A percentile compares a stretch with the other conserved stretches of the same genome.
phyloP scores from a whole-genome alignment of 1,284 basidiomycete species.

The Heterobasidion occidentale region DNA sequence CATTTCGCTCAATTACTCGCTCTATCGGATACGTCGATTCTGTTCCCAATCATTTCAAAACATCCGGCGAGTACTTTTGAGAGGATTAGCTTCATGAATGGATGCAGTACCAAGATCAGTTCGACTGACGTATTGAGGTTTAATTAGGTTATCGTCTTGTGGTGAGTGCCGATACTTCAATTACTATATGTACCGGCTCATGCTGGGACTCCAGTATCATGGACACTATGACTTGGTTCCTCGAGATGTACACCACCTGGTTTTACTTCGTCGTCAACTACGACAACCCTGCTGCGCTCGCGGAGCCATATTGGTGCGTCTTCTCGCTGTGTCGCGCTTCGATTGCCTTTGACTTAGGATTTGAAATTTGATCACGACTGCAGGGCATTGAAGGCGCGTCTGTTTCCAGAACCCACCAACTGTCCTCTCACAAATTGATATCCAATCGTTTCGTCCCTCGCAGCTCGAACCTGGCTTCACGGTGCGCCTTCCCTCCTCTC shows the following conservation, averaged over 20 bases:
- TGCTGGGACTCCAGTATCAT: not conserved
- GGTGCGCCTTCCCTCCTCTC: not conserved
- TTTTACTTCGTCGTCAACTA: conserved; percentile 3
- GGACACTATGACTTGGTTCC: not conserved
- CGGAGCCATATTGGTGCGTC: not conserved
- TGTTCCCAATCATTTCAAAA: no score
- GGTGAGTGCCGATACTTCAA: not conserved
- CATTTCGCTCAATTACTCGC: not conserved
- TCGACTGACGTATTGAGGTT: not conserved
- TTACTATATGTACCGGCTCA: not conserved
- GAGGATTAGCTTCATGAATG: no score
- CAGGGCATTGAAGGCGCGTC: not conserved
- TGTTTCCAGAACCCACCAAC: not conserved
- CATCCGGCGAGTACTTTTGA: no score
- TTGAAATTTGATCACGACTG: not conserved
- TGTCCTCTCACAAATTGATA: not conserved
- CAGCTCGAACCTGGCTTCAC: conserved; percentile 1
- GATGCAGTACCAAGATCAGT: not conserved
- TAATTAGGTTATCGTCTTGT: not conserved
- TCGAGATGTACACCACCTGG: conserved; percentile 1
- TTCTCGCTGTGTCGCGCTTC: not conserved
- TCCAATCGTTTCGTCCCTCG: not conserved
- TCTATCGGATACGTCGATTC: no score
- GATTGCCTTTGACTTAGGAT: not conserved
- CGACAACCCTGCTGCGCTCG: not conserved